Evolutionary conservation across 2,329 filamentous ascomycete genomes (phyloP).

Genomic region (Xylariaceae sp.): DNA sequence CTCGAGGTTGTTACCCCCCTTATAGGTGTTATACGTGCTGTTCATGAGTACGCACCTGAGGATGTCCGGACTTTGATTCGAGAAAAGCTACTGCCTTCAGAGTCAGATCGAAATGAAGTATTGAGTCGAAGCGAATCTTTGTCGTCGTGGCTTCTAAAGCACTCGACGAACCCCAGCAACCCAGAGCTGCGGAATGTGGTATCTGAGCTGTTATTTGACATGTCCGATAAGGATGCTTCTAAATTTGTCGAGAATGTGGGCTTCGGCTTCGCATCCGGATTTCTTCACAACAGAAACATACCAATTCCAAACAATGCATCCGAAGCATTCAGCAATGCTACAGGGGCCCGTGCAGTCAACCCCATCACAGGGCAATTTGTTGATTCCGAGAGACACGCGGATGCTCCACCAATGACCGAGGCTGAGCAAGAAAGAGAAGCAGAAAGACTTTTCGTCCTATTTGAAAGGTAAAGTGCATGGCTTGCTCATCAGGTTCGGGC

Average conservation of each 20-base stretch:
- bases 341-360: conserved; percentile 54
- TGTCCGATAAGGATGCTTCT: conserved; percentile 75
- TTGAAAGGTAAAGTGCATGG: conserved; percentile 63
- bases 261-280: conserved; percentile 90
- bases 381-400: conserved; percentile 58
- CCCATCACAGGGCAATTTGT: conserved; percentile 83
- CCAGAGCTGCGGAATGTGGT: conserved; percentile 71
- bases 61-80: conserved; percentile 60
- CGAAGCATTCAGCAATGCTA: conserved; percentile 40
- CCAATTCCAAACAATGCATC: conserved; percentile 65
- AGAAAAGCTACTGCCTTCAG: conserved; percentile 66
- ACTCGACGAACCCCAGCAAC: conserved; percentile 69
- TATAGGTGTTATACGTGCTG: conserved; percentile 64
- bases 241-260: conserved; percentile 88
- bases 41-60: conserved; percentile 67
- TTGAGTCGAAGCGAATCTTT: conserved; percentile 73
- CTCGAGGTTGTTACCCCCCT: conserved; percentile 73
- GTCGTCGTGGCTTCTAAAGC: conserved; percentile 69
- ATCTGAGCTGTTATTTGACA: conserved; percentile 76
- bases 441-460: conserved; percentile 82
- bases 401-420: conserved; percentile 72
- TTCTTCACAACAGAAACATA: conserved; percentile 80
- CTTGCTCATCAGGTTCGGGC: neutral
- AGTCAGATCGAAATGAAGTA: conserved; percentile 69
- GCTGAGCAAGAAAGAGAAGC: conserved; percentile 92